A percentile compares a stretch with the other conserved stretches of the same genome.
phyloP scores from a whole-genome alignment of 768 basidiomycete genomes.

The Suillus luteus region DNA sequence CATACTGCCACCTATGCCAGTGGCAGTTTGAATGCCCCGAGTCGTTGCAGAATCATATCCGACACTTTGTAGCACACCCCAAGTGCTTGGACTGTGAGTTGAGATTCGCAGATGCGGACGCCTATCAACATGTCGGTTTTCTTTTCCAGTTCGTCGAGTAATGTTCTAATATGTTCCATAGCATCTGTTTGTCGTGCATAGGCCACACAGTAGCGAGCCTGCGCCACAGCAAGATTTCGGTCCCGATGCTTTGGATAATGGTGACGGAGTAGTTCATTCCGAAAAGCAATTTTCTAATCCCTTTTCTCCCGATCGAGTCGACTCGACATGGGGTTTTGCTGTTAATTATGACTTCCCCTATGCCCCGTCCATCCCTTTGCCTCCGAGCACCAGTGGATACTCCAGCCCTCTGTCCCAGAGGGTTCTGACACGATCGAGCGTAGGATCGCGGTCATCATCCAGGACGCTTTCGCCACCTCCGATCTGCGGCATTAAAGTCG shows the following conservation, averaged over 20 bases:
- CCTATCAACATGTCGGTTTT: conserved; percentile 38
- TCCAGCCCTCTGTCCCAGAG: conserved; percentile 35
- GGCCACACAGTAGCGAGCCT: conserved; percentile 15
- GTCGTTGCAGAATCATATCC: conserved; percentile 42
- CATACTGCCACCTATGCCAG: conserved; percentile 38
- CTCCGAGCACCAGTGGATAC: conserved; percentile 31
- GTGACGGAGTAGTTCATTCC: not conserved
- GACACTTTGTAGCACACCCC: conserved; percentile 45
- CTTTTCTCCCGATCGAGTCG: conserved; percentile 16
- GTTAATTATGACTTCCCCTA: conserved; percentile 21
- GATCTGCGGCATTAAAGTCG: conserved; percentile 26
- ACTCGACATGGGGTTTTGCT: conserved; percentile 28
- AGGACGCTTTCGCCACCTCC: conserved; percentile 9
- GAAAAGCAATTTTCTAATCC: conserved; percentile 13
- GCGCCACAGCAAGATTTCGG: conserved; percentile 1
- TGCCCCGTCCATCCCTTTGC: conserved; percentile 34
- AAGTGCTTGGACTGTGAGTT: conserved; percentile 44
- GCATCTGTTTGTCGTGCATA: conserved; percentile 33
- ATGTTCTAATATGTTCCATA: conserved; percentile 8
- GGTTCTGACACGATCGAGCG: conserved; percentile 10
- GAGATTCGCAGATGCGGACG: conserved; percentile 42
- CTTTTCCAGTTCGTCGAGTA: conserved; percentile 4
- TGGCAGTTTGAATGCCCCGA: conserved; percentile 42
- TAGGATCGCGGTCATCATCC: conserved; percentile 15
- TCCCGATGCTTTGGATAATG: conserved; percentile 7